A percentile compares a stretch with the other conserved stretches of the same genome.
These are phyloP conservation scores for Backusella parvicylindrica DNA, from an alignment of 192 early-diverging fungal genomes.

Conservation along the genomic window DNA sequence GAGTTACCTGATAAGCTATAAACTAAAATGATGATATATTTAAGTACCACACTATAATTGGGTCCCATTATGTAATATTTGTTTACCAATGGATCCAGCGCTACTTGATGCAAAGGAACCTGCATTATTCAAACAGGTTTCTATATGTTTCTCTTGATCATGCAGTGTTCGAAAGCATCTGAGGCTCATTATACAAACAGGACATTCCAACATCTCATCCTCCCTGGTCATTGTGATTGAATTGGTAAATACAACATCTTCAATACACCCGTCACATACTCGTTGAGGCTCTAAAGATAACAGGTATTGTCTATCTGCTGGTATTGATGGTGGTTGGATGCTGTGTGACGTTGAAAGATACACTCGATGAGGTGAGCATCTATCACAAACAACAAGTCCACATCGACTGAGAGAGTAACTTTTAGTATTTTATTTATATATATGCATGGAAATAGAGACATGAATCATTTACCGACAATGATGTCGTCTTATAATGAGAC, in stretches of 20 bases:
- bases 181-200: conserved; percentile 58
- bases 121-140: conserved; percentile 47
- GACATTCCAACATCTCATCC: conserved; percentile 66
- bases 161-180: conserved; percentile 40
- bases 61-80: neutral
- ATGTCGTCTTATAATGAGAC: conserved; percentile 17
- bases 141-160: conserved; percentile 61
- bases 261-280: conserved; percentile 17
- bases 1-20: conserved; percentile 57
- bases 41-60: neutral
- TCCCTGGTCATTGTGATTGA: neutral
- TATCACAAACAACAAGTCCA: conserved; percentile 23
- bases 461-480: conserved; percentile 13
- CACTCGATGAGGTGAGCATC: conserved; percentile 21
- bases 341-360: conserved; percentile 13
- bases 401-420: neutral
- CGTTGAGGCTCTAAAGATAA: conserved; percentile 14
- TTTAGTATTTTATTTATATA: neutral
- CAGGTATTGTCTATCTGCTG: neutral
- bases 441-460: neutral
- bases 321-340: neutral
- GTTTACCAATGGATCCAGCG: conserved; percentile 33
- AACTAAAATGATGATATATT: conserved; percentile 24
- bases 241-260: conserved; percentile 6
- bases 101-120: conserved; percentile 6